Evolutionary conservation across 2,329 filamentous ascomycete genomes (phyloP).

Genomic region (Curvularia hawaiiensis): DNA sequence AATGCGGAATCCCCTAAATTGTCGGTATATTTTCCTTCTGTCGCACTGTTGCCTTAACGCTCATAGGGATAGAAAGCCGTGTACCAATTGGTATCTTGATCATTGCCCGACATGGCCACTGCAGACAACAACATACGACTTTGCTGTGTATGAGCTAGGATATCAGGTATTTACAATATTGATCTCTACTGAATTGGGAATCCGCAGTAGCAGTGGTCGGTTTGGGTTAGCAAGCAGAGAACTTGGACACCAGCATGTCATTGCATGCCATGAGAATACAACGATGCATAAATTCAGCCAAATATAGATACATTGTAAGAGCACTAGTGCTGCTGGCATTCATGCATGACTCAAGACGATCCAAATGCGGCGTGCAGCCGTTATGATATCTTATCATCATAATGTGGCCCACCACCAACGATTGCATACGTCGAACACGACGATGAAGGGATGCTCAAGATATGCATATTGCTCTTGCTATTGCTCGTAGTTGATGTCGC

Average conservation of each 20-base stretch:
- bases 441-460: neutral
- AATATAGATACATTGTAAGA: neutral
- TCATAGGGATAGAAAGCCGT: neutral
- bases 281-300: too few species aligned
- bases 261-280: conserved; percentile 63
- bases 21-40: neutral
- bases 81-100: too few species aligned
- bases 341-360: neutral
- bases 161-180: neutral
- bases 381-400: neutral
- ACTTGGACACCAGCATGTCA: conserved; percentile 30
- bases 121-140: too few species aligned
- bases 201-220: neutral
- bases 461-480: neutral
- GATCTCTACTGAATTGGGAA: neutral
- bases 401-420: neutral
- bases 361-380: neutral
- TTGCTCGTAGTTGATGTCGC: neutral
- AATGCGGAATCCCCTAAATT: neutral
- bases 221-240: neutral
- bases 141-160: neutral
- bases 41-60: neutral
- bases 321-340: neutral
- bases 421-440: neutral
- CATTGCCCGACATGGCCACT: neutral